Conservation (phyloP, 192 early-diverging fungal species). For the Umbelopsis sp. region DNA sequence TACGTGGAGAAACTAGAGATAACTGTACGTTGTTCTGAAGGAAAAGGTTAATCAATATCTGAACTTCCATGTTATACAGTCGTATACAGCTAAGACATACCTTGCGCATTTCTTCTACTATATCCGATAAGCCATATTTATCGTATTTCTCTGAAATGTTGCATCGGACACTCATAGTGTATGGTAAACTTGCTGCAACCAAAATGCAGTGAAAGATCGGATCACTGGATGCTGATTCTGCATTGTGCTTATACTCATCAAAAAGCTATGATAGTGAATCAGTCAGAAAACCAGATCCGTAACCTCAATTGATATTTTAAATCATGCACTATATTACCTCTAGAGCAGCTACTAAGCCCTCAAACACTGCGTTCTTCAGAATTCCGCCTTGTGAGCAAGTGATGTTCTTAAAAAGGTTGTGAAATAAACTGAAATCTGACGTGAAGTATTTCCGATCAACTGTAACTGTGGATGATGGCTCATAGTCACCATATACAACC, state of each 20-base stretch:
- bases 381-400: conserved; percentile 55
- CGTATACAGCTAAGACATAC: conserved; percentile 23
- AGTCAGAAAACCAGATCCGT: neutral
- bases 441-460: conserved; percentile 56
- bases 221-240: conserved; percentile 17
- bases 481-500: conserved; percentile 57
- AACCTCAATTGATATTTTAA: neutral
- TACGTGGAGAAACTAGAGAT: conserved; percentile 38
- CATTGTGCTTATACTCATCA: conserved; percentile 46
- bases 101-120: conserved; percentile 51
- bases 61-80: neutral
- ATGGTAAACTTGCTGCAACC: conserved; percentile 51
- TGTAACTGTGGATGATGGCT: conserved; percentile 45
- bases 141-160: conserved; percentile 56
- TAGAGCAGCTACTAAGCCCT: conserved; percentile 63
- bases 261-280: conserved; percentile 41
- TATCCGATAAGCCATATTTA: conserved; percentile 42
- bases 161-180: conserved; percentile 46
- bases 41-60: neutral
- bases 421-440: conserved; percentile 47
- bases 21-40: conserved; percentile 30
- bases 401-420: conserved; percentile 45
- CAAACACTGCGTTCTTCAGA: conserved; percentile 58
- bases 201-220: conserved; percentile 56
- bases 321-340: conserved; percentile 42